Evolutionary conservation across 768 basidiomycete genomes (phyloP).

Genomic region (Boletus pseudopeckii): DNA sequence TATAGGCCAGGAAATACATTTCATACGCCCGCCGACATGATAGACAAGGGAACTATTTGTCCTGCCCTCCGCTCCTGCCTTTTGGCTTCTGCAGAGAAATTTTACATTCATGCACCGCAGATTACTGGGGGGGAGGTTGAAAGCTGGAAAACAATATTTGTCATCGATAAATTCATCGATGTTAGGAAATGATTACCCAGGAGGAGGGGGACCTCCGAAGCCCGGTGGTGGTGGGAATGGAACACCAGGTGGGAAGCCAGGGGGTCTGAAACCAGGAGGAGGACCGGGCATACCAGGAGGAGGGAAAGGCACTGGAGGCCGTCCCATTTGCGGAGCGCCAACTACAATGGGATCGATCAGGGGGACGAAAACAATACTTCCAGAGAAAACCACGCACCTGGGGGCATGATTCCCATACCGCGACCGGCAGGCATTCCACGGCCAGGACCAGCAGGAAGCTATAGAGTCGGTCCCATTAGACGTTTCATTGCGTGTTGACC

Average conservation of each 20-base stretch:
- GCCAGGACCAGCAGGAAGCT: conserved; percentile 89
- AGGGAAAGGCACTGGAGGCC: conserved; percentile 62
- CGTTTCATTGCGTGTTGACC: conserved; percentile 1
- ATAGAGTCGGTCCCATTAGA: conserved; percentile 20
- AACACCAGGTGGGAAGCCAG: conserved; percentile 80
- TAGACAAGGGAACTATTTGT: conserved; percentile 24
- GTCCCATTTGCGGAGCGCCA: conserved; percentile 56
- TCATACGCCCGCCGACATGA: conserved; percentile 19
- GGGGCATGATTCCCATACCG: conserved; percentile 94
- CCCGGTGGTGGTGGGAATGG: conserved; percentile 80
- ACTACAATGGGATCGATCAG: conserved; percentile 37
- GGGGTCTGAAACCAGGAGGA: conserved; percentile 82
- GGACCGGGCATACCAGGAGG: conserved; percentile 82
- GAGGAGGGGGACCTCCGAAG: conserved; percentile 78
- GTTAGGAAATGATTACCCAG: conserved; percentile 56
- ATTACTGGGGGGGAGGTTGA: conserved; percentile 47
- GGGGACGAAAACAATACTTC: conserved; percentile 14
- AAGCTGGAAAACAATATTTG: conserved; percentile 32
- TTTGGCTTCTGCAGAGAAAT: conserved; percentile 9
- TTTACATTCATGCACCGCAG: conserved; percentile 5
- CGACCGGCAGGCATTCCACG: conserved; percentile 95
- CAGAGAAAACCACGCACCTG: conserved; percentile 48
- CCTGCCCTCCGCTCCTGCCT: conserved; percentile 22
- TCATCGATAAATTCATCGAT: conserved; percentile 2
- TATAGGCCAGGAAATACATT: conserved; percentile 25